These are phyloP conservation scores for Wickerhamiella siamensis DNA, from an alignment of 805 yeast species.

Conservation along the genomic window DNA sequence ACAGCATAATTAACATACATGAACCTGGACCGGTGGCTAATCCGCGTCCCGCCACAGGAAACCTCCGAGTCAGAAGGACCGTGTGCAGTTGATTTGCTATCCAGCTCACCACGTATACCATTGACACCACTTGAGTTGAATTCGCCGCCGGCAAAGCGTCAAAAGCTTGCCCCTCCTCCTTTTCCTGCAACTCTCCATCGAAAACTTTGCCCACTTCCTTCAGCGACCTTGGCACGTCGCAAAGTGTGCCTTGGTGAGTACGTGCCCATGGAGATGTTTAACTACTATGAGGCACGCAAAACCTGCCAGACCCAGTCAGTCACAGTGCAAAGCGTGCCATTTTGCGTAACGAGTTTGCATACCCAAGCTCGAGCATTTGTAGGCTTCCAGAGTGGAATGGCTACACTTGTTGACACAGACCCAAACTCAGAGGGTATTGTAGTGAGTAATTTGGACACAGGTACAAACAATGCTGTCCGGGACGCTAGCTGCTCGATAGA, in stretches of 20 bases:
- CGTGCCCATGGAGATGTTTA: background rate
- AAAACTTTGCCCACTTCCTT: background rate
- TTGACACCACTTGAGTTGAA: background rate
- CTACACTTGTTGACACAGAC: background rate
- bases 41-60: background rate
- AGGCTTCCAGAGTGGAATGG: background rate
- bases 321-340: background rate
- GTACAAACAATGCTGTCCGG: background rate
- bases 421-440: background rate
- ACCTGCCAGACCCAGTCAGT: background rate
- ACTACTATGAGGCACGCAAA: background rate
- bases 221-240: background rate
- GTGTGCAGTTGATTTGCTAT: background rate
- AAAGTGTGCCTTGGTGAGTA: background rate
- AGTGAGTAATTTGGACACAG: background rate
- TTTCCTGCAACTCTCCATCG: background rate
- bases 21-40: slow-evolving; percentile 1
- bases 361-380: background rate
- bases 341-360: background rate
- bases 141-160: background rate
- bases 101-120: background rate
- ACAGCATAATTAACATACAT: background rate
- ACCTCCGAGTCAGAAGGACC: background rate
- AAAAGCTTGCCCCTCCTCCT: background rate
- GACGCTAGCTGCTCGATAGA: background rate